Conservation (phyloP, 805 yeast species). For the Ogataea pilisensis region DNA sequence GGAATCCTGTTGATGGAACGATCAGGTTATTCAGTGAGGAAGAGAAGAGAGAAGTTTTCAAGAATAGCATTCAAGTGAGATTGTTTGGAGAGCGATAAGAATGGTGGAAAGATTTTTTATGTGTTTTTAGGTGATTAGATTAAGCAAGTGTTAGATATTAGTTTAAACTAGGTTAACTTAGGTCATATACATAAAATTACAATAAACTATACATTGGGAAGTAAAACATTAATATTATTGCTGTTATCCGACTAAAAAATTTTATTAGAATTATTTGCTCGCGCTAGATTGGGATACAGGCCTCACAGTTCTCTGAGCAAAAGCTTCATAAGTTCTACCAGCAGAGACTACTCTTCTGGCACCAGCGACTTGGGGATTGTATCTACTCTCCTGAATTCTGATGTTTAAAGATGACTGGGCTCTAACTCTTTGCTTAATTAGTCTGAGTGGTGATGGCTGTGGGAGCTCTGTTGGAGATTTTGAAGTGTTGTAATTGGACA, state of each 20-base stretch:
- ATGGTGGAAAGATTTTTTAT: too few relatives aligned
- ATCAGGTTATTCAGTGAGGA: conserved; percentile 39
- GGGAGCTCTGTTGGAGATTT: conserved; percentile 10
- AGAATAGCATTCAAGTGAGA: conserved; percentile 35
- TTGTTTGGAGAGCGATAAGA: conserved; percentile 43
- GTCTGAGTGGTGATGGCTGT: conserved; percentile 19
- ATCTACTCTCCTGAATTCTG: neutral
- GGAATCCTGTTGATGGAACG: conserved; percentile 39
- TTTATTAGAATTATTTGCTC: too few relatives aligned
- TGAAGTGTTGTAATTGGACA: neutral
- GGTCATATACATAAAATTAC: neutral
- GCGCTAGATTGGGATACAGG: neutral
- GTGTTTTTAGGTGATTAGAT: too few relatives aligned
- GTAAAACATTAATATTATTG: too few relatives aligned
- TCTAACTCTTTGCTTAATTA: conserved; percentile 19
- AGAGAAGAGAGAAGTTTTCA: conserved; percentile 36
- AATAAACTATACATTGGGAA: too few relatives aligned
- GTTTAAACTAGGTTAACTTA: conserved; percentile 19
- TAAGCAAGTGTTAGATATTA: too few relatives aligned
- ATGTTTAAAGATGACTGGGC: conserved; percentile 20
- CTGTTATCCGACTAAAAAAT: too few relatives aligned
- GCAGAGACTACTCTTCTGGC: conserved; percentile 8
- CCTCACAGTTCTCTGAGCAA: neutral
- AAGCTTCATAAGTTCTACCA: neutral
- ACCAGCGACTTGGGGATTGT: neutral